phyloP scores from a whole-genome alignment of 345 rosid species.

The Pugionium cornutum region DNA sequence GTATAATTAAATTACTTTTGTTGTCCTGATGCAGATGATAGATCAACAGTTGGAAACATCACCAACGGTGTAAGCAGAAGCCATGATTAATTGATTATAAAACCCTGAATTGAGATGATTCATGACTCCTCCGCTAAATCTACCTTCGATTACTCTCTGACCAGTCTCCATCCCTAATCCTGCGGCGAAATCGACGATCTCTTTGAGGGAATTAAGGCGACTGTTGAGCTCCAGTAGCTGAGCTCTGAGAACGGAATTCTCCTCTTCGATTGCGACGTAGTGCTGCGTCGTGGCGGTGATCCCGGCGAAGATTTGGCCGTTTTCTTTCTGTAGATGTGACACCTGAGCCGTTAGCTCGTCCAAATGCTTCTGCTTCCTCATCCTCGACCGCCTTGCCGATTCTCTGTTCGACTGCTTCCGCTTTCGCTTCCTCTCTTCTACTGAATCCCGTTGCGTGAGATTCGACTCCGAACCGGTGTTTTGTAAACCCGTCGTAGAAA shows the following conservation, averaged over 20 bases:
- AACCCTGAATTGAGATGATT: slow-evolving; percentile 46
- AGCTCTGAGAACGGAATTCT: slow-evolving; percentile 72
- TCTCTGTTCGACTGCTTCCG: slow-evolving; percentile 82
- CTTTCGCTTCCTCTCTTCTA: slow-evolving; percentile 70
- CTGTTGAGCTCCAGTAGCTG: slow-evolving; percentile 66
- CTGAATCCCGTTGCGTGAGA: slow-evolving; percentile 40
- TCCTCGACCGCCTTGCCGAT: slow-evolving; percentile 84
- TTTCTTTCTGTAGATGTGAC: slow-evolving; percentile 50
- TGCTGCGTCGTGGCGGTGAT: slow-evolving; percentile 56
- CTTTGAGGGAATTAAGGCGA: slow-evolving; percentile 66
- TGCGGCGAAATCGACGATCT: slow-evolving; percentile 50
- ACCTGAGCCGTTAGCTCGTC: slow-evolving; percentile 56
- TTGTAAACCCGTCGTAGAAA: slow-evolving; percentile 30
- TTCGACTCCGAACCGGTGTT: slow-evolving; percentile 69
- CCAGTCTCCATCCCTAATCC: slow-evolving; percentile 35
- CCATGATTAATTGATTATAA: slow-evolving; percentile 67
- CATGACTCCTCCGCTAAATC: slow-evolving; percentile 28
- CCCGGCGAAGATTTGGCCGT: slow-evolving; percentile 48
- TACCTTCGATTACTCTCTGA: slow-evolving; percentile 11
- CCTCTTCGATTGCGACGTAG: slow-evolving; percentile 53
- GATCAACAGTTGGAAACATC: slow-evolving; percentile 30
- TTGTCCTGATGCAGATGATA: slow-evolving; percentile 11
- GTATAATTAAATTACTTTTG: not conserved
- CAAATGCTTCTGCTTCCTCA: slow-evolving; percentile 77
- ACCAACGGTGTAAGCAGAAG: slow-evolving; percentile 45